Evolutionary conservation across 2,329 filamentous ascomycete species (phyloP).

Genomic region (Penicillium sp.): DNA sequence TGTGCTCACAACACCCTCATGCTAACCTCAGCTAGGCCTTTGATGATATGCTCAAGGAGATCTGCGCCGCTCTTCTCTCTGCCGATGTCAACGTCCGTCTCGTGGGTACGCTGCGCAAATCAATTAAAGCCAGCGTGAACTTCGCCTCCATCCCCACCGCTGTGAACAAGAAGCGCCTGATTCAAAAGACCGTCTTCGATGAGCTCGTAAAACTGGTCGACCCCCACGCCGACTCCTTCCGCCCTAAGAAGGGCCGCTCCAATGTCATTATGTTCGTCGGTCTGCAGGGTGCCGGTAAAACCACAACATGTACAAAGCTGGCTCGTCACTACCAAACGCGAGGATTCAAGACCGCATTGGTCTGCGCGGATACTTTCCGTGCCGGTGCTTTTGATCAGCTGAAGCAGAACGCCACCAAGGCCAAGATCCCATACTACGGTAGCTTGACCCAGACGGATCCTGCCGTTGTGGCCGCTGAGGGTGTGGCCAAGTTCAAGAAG

Average conservation of each 20-base stretch:
- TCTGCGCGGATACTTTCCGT: slow-evolving; percentile 98
- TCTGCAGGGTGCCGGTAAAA: slow-evolving; percentile 96
- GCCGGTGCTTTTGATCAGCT: slow-evolving; percentile 97
- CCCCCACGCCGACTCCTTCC: slow-evolving; percentile 91
- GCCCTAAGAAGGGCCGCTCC: slow-evolving; percentile 91
- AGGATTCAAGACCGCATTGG: slow-evolving; percentile 88
- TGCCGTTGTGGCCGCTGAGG: slow-evolving; percentile 87
- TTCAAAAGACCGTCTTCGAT: slow-evolving; percentile 97
- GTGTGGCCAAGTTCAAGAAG: slow-evolving; percentile 99
- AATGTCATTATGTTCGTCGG: slow-evolving; percentile 99
- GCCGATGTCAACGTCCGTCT: slow-evolving; percentile 97
- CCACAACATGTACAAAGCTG: slow-evolving; percentile 96
- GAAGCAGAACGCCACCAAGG: slow-evolving; percentile 98
- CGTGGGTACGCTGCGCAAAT: slow-evolving; percentile 86
- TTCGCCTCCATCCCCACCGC: slow-evolving; percentile 89
- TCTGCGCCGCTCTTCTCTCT: slow-evolving; percentile 91
- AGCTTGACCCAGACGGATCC: slow-evolving; percentile 96
- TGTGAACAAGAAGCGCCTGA: slow-evolving; percentile 97
- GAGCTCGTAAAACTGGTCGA: slow-evolving; percentile 95
- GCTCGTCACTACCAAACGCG: slow-evolving; percentile 91
- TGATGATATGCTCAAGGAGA: slow-evolving; percentile 97
- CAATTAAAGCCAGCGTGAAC: slow-evolving; percentile 87
- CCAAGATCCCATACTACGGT: slow-evolving; percentile 98
- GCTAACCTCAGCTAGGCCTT: slow-evolving; percentile 66
- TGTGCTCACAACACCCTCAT: not conserved